Base-by-base conservation (phyloP, 768 basidiomycete genomes). In the Tulasnella sp. region DNA sequence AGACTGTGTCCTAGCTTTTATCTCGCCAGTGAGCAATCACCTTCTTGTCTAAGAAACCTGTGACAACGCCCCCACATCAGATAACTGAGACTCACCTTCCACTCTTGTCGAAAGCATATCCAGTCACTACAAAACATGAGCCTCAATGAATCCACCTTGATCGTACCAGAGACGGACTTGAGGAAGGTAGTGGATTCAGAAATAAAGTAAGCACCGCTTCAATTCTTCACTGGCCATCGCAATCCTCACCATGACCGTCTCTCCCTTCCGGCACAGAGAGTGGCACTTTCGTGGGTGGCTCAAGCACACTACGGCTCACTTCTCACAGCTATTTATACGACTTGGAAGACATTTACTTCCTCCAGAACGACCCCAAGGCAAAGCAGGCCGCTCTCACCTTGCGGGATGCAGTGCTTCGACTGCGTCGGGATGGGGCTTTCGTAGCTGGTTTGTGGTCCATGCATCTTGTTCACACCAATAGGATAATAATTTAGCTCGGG, bases 391-490 rank as follows among this genome's bases (percentile, higher is more conserved):
- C 85, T 1, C 73, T 87, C 2, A 75, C 80, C 44, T 74, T 89
- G 41, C 76, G 85, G 0, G 84, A 88, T 66, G 80, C 85, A 2
- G 80, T 89, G 10, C 73, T 89, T 42, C 75, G 80, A 4, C 74
- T 88, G 49, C 75, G 87, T 27, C 76, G 81, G 15, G 83, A 87
- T 52, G 86, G 86, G 0, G 85, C 85, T 1, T 89, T 88, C 64
- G 79, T 88, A 8, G 87, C 85, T 38, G 34, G 34, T 38, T 7
- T 15, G 15, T 38, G 15, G n/a, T 15, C 5, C 34, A 38, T 38
- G 15, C 34, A 5, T 38, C 34, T 38, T 38, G 15, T 7, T 7
- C 5, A 38, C 34, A 15, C 15, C 7, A 38, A 15, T n/a, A n/a
- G n/a, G n/a, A n/a, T n/a, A n/a, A n/a, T n/a, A n/a, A n/a, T n/a